A percentile compares a stretch with the other conserved stretches of the same genome.
Conservation (phyloP, 495 filamentous ascomycete species). For the Rhypophila decipiens region DNA sequence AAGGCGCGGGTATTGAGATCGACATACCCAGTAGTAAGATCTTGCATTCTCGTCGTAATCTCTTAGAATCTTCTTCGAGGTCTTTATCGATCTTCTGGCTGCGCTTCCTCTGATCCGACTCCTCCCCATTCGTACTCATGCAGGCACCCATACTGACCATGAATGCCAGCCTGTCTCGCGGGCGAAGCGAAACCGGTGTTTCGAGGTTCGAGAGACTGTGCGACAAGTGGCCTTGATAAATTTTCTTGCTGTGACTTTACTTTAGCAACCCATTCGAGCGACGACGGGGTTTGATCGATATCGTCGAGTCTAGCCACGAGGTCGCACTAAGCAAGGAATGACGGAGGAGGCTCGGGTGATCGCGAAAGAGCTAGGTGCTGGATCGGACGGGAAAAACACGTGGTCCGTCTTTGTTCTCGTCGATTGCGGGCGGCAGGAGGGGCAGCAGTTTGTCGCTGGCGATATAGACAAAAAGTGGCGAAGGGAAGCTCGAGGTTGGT, state of each 20-base stretch:
- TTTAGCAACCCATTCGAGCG: constrained; percentile 21
- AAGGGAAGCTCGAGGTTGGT: too few species aligned
- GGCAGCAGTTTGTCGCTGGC: too few species aligned
- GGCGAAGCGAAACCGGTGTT: constrained; percentile 10
- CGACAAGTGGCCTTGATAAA: too few species aligned
- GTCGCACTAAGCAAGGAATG: too few species aligned
- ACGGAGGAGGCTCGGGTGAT: too few species aligned
- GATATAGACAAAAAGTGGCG: too few species aligned
- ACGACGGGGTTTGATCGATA: neutral
- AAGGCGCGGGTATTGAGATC: neutral
- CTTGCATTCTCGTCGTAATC: constrained; percentile 94
- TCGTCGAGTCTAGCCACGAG: neutral
- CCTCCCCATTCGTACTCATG: constrained; percentile 74
- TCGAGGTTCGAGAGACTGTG: too few species aligned
- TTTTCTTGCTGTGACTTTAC: constrained; percentile 9
- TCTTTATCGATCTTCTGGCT: constrained; percentile 90
- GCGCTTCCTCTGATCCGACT: constrained; percentile 84
- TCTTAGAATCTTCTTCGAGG: constrained; percentile 86
- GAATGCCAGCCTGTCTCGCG: constrained; percentile 7
- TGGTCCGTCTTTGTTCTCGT: too few species aligned
- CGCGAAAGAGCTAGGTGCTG: neutral
- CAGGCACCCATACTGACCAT: constrained; percentile 76
- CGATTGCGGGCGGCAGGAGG: too few species aligned
- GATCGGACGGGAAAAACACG: too few species aligned
- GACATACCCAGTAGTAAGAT: constrained; percentile 83